phyloP scores from a whole-genome alignment of 441 rosid species.

The Hypseocharis bilobata region DNA sequence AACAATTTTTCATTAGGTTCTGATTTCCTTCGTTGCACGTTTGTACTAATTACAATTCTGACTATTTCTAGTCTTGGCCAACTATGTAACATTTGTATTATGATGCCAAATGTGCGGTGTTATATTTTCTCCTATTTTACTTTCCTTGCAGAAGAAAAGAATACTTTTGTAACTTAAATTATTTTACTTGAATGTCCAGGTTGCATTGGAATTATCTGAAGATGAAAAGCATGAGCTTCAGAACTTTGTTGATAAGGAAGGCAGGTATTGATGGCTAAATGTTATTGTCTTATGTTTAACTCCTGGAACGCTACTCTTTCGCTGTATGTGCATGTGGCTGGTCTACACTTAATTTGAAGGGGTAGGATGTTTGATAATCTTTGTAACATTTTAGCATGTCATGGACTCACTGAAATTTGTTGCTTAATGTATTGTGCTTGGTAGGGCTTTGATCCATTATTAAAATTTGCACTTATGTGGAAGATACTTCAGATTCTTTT shows the following conservation, averaged over 20 bases:
- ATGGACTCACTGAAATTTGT: neutral
- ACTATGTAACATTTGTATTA: neutral
- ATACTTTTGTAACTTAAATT: neutral
- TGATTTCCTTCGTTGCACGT: neutral
- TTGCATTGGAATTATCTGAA: conserved; percentile 64
- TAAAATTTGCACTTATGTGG: neutral
- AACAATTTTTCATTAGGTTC: neutral
- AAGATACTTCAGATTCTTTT: neutral
- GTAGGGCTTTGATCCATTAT: neutral
- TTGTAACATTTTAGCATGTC: neutral
- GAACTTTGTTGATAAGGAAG: conserved; percentile 39
- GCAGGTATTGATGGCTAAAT: conserved; percentile 36
- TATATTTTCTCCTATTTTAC: neutral
- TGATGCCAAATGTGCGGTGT: neutral
- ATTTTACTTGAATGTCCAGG: conserved; percentile 32
- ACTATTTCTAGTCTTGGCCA: neutral
- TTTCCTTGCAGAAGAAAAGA: neutral
- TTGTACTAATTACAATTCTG: neutral
- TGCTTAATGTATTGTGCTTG: neutral
- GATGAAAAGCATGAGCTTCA: conserved; percentile 52
- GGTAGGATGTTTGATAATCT: neutral
- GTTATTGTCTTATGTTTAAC: neutral
- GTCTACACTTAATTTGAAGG: neutral
- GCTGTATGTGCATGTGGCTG: neutral
- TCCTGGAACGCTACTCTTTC: neutral